Evolutionary conservation across 2,329 filamentous ascomycete species (phyloP).

Genomic region (Aspergillus piperis): DNA sequence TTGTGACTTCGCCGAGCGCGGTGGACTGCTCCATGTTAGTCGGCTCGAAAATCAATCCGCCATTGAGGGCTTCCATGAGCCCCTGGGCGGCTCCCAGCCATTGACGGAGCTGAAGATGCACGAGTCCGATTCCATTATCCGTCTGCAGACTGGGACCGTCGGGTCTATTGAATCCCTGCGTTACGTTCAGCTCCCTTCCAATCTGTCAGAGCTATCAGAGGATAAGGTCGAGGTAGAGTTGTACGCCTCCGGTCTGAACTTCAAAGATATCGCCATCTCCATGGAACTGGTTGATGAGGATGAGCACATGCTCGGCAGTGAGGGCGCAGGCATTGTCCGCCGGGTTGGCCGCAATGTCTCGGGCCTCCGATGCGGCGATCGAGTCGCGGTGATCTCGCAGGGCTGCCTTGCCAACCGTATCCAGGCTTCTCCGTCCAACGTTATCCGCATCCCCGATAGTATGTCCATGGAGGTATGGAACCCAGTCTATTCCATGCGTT

Average conservation of each 20-base stretch:
- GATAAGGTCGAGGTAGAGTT: conserved; percentile 26
- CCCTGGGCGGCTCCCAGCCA: background rate
- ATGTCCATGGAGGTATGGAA: conserved; percentile 23
- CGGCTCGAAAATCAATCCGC: background rate
- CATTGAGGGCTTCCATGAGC: background rate
- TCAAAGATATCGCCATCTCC: conserved; percentile 16
- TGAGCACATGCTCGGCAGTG: conserved; percentile 44
- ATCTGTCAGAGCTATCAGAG: background rate
- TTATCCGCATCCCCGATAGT: conserved; percentile 25
- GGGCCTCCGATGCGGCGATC: conserved; percentile 34
- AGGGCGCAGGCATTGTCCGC: conserved; percentile 44
- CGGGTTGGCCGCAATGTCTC: conserved; percentile 29
- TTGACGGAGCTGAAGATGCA: background rate
- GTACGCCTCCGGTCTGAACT: conserved; percentile 16
- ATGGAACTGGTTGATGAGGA: conserved; percentile 24
- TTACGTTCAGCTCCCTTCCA: background rate
- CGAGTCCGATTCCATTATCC: background rate
- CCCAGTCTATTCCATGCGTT: no score
- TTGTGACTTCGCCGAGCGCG: background rate
- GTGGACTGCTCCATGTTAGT: background rate
- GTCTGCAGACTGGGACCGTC: background rate
- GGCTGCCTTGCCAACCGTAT: conserved; percentile 10
- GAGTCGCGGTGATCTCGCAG: conserved; percentile 19
- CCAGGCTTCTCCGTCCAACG: conserved; percentile 5
- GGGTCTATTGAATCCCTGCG: background rate